A percentile compares a stretch with the other conserved stretches of the same genome.
Evolutionary conservation across 2,329 filamentous ascomycete genomes (phyloP).

Genomic region (Beauveria medogensis): DNA sequence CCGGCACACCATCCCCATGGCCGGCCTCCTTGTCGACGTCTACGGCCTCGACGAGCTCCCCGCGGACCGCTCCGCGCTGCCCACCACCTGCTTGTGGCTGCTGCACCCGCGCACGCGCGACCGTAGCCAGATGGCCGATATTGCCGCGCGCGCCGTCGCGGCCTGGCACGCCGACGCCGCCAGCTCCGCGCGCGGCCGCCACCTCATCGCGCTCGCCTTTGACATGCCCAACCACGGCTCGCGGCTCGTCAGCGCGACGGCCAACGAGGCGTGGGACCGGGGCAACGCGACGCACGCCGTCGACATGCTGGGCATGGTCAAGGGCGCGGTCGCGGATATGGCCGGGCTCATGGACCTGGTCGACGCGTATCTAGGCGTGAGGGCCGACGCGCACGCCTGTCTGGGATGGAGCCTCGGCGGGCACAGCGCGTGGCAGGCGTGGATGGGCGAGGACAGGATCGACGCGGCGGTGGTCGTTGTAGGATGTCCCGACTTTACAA

Average conservation of each 20-base stretch:
- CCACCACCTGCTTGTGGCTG: slow-evolving; percentile 80
- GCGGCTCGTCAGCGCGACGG: slow-evolving; percentile 54
- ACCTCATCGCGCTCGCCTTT: slow-evolving; percentile 74
- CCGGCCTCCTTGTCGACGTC: slow-evolving; percentile 69
- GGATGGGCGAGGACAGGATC: slow-evolving; percentile 72
- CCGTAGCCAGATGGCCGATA: slow-evolving; percentile 65
- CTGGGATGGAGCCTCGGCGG: slow-evolving; percentile 82
- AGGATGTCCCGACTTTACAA: slow-evolving; percentile 80
- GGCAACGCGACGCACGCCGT: slow-evolving; percentile 77
- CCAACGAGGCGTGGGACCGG: slow-evolving; percentile 71
- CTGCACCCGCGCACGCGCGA: slow-evolving; percentile 70
- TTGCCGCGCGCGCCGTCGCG: slow-evolving; percentile 61
- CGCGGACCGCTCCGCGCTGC: slow-evolving; percentile 29
- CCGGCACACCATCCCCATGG: slow-evolving; percentile 58
- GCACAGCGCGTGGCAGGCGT: slow-evolving; percentile 76
- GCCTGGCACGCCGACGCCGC: slow-evolving; percentile 51
- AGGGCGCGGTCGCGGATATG: slow-evolving; percentile 67
- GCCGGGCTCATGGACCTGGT: slow-evolving; percentile 68
- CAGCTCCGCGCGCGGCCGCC: slow-evolving; percentile 30
- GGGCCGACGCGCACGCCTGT: slow-evolving; percentile 58
- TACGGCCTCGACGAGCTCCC: slow-evolving; percentile 74
- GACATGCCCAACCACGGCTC: slow-evolving; percentile 91
- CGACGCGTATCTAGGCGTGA: slow-evolving; percentile 55
- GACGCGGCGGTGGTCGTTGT: slow-evolving; percentile 73
- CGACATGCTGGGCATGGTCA: slow-evolving; percentile 81